These are phyloP conservation scores for Dichomitus squalens DNA, from an alignment of 1,284 basidiomycete genomes.

Conservation along the genomic window DNA sequence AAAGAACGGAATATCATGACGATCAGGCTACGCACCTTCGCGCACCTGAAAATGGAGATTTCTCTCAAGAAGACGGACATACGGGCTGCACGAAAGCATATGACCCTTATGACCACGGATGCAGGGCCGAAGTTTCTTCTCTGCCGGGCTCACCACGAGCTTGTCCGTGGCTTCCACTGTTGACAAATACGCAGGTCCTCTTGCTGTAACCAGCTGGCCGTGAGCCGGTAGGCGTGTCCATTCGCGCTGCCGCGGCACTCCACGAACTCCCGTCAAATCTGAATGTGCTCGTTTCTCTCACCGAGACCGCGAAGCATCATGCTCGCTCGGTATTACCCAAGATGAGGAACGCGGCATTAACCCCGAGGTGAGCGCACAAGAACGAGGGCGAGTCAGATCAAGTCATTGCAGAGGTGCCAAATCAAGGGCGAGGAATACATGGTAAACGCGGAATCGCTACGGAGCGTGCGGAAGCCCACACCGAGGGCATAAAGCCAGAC, in stretches of 20 bases:
- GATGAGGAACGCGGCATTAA: neutral
- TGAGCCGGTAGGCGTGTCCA: no score
- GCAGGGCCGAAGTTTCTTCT: neutral
- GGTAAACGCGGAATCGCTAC: constrained; percentile 2
- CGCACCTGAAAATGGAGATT: neutral
- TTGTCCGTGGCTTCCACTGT: neutral
- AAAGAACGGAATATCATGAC: no score
- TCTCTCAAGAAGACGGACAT: neutral
- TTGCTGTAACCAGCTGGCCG: no score
- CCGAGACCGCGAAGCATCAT: no score
- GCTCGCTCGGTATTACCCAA: neutral
- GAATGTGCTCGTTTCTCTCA: no score
- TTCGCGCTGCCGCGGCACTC: no score
- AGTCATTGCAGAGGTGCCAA: neutral
- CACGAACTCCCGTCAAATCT: no score
- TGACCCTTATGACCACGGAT: neutral
- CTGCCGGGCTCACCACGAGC: neutral
- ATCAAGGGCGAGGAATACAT: neutral
- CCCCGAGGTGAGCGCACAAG: neutral
- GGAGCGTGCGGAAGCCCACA: constrained; percentile 16
- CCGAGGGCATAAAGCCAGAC: constrained; percentile 8
- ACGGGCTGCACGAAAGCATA: neutral
- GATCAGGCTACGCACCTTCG: neutral
- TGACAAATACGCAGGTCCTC: neutral
- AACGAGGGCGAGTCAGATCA: constrained; percentile 10